Conservation (phyloP, 2,329 filamentous ascomycete species). For the Xylariaceae sp. region DNA sequence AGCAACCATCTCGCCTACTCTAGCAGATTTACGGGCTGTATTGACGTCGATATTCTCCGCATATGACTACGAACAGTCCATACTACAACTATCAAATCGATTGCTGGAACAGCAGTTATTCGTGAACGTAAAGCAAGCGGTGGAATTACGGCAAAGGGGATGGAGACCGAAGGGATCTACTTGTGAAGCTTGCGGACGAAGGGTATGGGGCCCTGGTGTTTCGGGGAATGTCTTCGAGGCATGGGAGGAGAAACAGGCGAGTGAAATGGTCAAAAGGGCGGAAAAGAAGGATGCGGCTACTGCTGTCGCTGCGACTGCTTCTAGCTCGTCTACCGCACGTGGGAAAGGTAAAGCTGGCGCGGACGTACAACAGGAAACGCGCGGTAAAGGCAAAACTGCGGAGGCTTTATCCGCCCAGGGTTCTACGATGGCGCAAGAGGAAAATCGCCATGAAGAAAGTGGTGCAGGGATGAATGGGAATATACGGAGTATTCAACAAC, state of each 20-base stretch:
- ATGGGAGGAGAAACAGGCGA: constrained; percentile 62
- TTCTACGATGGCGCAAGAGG: constrained; percentile 8
- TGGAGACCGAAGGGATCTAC: constrained; percentile 84
- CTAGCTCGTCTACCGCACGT: constrained; percentile 10
- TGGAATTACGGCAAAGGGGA: constrained; percentile 70
- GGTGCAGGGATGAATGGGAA: constrained; percentile 36
- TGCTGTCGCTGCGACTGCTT: constrained; percentile 23
- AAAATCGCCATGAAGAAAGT: constrained; percentile 25
- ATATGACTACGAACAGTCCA: constrained; percentile 90
- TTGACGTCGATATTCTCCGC: constrained; percentile 87
- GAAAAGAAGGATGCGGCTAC: constrained; percentile 35
- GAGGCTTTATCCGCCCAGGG: constrained; percentile 19
- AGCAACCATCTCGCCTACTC: constrained; percentile 72
- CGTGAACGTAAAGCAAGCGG: constrained; percentile 69
- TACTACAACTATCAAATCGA: constrained; percentile 76
- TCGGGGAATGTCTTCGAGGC: constrained; percentile 71
- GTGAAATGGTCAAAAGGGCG: constrained; percentile 42
- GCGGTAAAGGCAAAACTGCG: constrained; percentile 53
- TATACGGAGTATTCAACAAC: constrained; percentile 37
- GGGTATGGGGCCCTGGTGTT: constrained; percentile 85
- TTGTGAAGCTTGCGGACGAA: constrained; percentile 77
- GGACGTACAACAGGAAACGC: constrained; percentile 25
- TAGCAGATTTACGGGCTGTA: constrained; percentile 80
- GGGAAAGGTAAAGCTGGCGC: constrained; percentile 34
- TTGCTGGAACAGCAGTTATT: constrained; percentile 88